Evolutionary conservation across 2,329 filamentous ascomycete genomes (phyloP).

Genomic region (Xylaria digitata): DNA sequence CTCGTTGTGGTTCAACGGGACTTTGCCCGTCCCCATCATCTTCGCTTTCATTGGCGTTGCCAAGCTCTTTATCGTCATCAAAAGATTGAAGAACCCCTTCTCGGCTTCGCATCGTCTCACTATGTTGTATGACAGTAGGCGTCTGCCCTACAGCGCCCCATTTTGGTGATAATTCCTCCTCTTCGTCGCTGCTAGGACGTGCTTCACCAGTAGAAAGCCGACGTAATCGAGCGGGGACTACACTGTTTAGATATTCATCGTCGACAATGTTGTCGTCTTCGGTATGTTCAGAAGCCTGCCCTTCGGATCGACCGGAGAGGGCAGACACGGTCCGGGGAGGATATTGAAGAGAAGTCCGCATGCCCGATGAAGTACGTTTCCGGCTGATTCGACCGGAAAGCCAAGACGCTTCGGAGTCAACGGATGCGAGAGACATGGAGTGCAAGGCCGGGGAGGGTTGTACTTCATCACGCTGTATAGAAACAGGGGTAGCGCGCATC

Average conservation of each 20-base stretch:
- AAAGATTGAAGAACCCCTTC: slow-evolving; percentile 61
- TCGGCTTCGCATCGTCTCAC: slow-evolving; percentile 62
- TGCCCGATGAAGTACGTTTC: slow-evolving; percentile 59
- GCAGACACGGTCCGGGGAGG: slow-evolving; percentile 62
- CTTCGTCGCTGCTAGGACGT: slow-evolving; percentile 70
- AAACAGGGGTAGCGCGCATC: slow-evolving; percentile 60
- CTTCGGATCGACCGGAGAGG: slow-evolving; percentile 63
- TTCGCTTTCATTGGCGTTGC: slow-evolving; percentile 49
- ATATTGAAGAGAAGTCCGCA: slow-evolving; percentile 56
- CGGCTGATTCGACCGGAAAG: slow-evolving; percentile 77
- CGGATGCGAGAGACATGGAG: slow-evolving; percentile 89
- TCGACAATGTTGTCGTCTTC: slow-evolving; percentile 76
- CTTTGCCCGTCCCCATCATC: slow-evolving; percentile 45
- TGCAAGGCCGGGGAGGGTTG: slow-evolving; percentile 68
- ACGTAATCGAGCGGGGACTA: slow-evolving; percentile 52
- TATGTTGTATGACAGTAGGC: slow-evolving; percentile 61
- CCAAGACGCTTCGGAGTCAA: slow-evolving; percentile 97
- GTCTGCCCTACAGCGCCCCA: slow-evolving; percentile 66
- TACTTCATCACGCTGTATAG: slow-evolving; percentile 55
- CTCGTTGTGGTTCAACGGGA: slow-evolving; percentile 65
- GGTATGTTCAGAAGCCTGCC: slow-evolving; percentile 53
- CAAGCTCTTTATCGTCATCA: slow-evolving; percentile 50
- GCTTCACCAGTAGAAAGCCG: slow-evolving; percentile 62
- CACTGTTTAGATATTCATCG: slow-evolving; percentile 78
- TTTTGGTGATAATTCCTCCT: slow-evolving; percentile 62